Evolutionary conservation across 1,284 basidiomycete genomes (phyloP).

Genomic region (Ustilago lituana): DNA sequence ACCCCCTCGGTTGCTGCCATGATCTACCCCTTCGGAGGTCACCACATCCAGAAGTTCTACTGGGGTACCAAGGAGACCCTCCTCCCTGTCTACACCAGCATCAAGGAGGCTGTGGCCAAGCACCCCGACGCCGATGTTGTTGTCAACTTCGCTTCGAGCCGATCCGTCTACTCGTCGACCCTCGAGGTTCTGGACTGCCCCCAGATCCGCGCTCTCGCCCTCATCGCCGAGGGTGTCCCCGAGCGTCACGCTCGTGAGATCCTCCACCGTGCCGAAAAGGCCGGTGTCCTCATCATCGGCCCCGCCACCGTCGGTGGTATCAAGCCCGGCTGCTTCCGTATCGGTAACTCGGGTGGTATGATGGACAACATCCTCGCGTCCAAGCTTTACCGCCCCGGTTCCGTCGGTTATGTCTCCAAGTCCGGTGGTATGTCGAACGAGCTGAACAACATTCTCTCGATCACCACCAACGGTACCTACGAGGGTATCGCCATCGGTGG

Average conservation of each 20-base stretch:
- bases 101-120: slow-evolving; percentile 91
- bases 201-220: slow-evolving; percentile 81
- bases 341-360: slow-evolving; percentile 99
- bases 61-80: slow-evolving; percentile 99
- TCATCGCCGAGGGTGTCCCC: slow-evolving; percentile 98
- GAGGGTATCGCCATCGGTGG: slow-evolving; percentile 99
- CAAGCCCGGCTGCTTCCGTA: slow-evolving; percentile 99
- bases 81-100: slow-evolving; percentile 93
- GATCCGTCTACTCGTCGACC: slow-evolving; percentile 93
- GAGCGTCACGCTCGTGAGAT: slow-evolving; percentile 97
- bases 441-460: slow-evolving; percentile 98
- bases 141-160: slow-evolving; percentile 96
- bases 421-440: slow-evolving; percentile 99
- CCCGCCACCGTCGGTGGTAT: slow-evolving; percentile 99
- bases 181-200: slow-evolving; percentile 83
- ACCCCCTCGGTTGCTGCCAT: slow-evolving; percentile 97
- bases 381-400: slow-evolving; percentile 97
- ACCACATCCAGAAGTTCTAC: slow-evolving; percentile 99
- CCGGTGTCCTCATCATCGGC: slow-evolving; percentile 93
- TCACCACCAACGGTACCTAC: slow-evolving; percentile 97
- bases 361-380: slow-evolving; percentile 99
- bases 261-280: slow-evolving; percentile 84
- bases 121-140: slow-evolving; percentile 96
- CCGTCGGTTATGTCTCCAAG: slow-evolving; percentile 98
- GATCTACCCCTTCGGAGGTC: slow-evolving; percentile 99